Conservation (phyloP, 1,139 yeast genomes). For the Pichia inconspicua region DNA sequence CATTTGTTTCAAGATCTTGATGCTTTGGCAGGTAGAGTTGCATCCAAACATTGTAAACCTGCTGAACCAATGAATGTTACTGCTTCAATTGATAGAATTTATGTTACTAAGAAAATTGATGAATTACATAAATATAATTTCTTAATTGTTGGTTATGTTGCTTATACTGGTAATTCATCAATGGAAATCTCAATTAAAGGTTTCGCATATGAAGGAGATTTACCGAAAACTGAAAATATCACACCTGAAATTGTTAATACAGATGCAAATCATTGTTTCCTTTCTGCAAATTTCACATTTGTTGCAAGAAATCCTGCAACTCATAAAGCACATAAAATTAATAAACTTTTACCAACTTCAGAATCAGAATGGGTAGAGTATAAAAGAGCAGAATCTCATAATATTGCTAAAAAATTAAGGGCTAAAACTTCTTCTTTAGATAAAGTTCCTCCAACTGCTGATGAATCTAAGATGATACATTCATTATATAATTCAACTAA, state of each 20-base stretch:
- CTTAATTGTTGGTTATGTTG: constrained; percentile 76
- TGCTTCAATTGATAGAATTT: constrained; percentile 87
- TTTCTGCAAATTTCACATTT: constrained; percentile 87
- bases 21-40: constrained; percentile 82
- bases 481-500: constrained; percentile 65
- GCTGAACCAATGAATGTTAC: constrained; percentile 92
- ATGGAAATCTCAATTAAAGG: constrained; percentile 94
- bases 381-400: constrained; percentile 82
- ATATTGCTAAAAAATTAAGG: constrained; percentile 71
- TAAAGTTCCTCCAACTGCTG: constrained; percentile 63
- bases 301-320: constrained; percentile 92
- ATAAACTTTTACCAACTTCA: constrained; percentile 64
- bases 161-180: constrained; percentile 91
- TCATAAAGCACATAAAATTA: constrained; percentile 78
- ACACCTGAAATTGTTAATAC: constrained; percentile 33
- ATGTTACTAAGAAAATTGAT: constrained; percentile 79
- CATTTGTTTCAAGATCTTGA: constrained; percentile 88
- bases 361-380: constrained; percentile 77
- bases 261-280: constrained; percentile 36
- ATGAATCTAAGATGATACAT: constrained; percentile 68
- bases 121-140: constrained; percentile 70
- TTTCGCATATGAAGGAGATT: constrained; percentile 55
- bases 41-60: constrained; percentile 79
- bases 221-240: constrained; percentile 27
- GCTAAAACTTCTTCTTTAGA: constrained; percentile 55